Percentiles rank a stretch among this genome's conserved stretches.
phyloP scores from a whole-genome alignment of 768 basidiomycete genomes.

The Mycena chlorophos region DNA sequence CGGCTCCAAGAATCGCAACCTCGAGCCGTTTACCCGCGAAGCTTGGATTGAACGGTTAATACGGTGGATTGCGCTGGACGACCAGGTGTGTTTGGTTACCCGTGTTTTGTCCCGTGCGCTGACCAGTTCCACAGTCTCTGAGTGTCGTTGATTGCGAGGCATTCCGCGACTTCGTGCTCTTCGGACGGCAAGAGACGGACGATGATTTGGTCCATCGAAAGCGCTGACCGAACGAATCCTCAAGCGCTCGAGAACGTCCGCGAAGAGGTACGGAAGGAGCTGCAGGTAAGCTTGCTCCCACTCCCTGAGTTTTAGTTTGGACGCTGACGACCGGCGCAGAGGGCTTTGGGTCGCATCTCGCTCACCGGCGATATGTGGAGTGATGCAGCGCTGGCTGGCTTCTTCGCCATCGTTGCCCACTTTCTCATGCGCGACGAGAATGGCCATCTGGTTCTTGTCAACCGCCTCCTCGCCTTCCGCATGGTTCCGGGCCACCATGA shows the following conservation, averaged over 20 bases:
- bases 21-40: not conserved
- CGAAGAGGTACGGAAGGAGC: not conserved
- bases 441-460: conserved; percentile 24
- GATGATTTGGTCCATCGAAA: not conserved
- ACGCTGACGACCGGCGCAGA: too few species aligned
- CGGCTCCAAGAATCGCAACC: not conserved
- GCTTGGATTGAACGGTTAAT: not conserved
- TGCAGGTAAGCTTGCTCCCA: not conserved
- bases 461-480: conserved; percentile 33
- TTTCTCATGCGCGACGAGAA: conserved; percentile 22
- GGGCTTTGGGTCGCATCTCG: conserved; percentile 29
- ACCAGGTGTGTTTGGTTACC: not conserved
- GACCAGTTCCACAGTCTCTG: not conserved
- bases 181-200: not conserved
- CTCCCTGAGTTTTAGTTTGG: too few species aligned
- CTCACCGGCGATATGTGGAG: conserved; percentile 40
- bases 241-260: not conserved
- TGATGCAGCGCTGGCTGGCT: conserved; percentile 25
- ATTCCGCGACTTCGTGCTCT: conserved; percentile 3
- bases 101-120: not conserved
- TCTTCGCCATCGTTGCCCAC: conserved; percentile 36
- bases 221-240: not conserved
- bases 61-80: not conserved
- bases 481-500: conserved; percentile 32
- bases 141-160: conserved; percentile 6